Percentiles rank a stretch among this genome's conserved stretches.
These are phyloP conservation scores for Aleurites moluccanus DNA, from an alignment of 441 rosid species.

Conservation along the genomic window DNA sequence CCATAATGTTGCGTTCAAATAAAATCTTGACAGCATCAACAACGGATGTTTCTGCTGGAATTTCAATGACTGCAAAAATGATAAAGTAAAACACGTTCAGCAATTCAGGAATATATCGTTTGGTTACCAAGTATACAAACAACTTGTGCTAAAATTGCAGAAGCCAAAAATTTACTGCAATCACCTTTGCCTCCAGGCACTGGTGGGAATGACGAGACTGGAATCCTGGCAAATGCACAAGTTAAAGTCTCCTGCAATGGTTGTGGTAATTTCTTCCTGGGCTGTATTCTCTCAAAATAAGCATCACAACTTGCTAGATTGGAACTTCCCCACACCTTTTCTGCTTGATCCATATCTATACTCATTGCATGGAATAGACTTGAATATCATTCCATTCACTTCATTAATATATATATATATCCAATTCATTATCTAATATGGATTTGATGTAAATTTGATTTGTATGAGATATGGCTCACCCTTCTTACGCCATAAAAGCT, in stretches of 20 bases:
- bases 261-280: slow-evolving; percentile 53
- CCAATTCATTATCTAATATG: neutral
- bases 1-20: slow-evolving; percentile 68
- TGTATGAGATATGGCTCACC: neutral
- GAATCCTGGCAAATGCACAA: slow-evolving; percentile 51
- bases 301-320: slow-evolving; percentile 44
- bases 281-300: slow-evolving; percentile 56
- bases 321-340: slow-evolving; percentile 24
- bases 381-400: neutral
- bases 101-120: neutral
- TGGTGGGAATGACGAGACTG: slow-evolving; percentile 58
- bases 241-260: slow-evolving; percentile 53
- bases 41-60: slow-evolving; percentile 61
- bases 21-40: slow-evolving; percentile 71
- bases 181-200: slow-evolving; percentile 57
- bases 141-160: too few relatives aligned
- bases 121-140: neutral
- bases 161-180: neutral
- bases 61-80: slow-evolving; percentile 62
- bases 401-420: neutral
- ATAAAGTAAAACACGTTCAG: neutral
- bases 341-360: slow-evolving; percentile 38
- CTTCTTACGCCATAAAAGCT: neutral
- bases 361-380: neutral
- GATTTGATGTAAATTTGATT: neutral